These are phyloP conservation scores for Mycosphaerella sp. DNA, from an alignment of 2,329 filamentous ascomycete genomes.

Conservation along the genomic window DNA sequence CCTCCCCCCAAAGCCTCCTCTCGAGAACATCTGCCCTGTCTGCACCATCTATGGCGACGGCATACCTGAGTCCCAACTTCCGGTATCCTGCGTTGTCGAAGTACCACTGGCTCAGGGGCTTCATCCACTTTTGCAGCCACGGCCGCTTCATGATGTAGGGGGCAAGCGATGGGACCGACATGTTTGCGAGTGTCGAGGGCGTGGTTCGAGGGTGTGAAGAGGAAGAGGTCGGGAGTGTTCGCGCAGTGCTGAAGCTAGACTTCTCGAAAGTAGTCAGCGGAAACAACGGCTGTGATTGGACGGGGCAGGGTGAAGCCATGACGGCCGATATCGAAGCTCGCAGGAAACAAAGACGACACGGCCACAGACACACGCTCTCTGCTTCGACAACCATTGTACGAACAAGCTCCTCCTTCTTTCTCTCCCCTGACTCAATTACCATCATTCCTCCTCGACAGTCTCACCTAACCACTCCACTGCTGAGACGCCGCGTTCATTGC, in stretches of 20 bases:
- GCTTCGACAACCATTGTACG: not conserved
- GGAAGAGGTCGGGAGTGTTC: slow-evolving; percentile 12
- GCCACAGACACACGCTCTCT: not conserved
- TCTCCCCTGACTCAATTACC: too few species aligned
- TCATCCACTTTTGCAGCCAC: slow-evolving; percentile 73
- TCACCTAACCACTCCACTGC: too few species aligned
- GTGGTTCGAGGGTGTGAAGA: slow-evolving; percentile 13
- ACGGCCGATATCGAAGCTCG: not conserved
- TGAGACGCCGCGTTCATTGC: not conserved
- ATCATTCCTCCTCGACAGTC: too few species aligned
- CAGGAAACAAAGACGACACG: not conserved
- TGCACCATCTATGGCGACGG: not conserved
- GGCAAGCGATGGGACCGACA: slow-evolving; percentile 67
- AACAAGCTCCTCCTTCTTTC: not conserved
- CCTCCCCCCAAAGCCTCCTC: not conserved
- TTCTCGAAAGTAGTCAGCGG: not conserved
- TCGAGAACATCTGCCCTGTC: not conserved
- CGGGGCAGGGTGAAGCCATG: not conserved
- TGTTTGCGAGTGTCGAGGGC: slow-evolving; percentile 36
- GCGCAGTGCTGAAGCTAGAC: slow-evolving; percentile 8
- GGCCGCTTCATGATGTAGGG: slow-evolving; percentile 76
- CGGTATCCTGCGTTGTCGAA: slow-evolving; percentile 83
- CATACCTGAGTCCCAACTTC: slow-evolving; percentile 82
- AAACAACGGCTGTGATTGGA: not conserved
- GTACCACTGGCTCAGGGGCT: slow-evolving; percentile 84